phyloP scores from a whole-genome alignment of 1,284 basidiomycete genomes.

The Sporisorium graminicola region DNA sequence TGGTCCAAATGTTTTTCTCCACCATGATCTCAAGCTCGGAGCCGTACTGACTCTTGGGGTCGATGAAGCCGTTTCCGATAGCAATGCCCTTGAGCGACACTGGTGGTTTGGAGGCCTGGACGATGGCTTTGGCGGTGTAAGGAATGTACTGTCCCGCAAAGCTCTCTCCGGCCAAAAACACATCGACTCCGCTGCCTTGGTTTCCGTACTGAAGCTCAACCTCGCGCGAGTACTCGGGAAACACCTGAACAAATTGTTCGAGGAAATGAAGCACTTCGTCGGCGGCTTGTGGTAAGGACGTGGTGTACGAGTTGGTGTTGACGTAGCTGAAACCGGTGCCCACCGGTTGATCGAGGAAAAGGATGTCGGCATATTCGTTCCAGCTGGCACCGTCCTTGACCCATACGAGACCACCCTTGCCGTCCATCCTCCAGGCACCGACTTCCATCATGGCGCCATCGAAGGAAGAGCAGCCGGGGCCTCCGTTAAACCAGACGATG shows the following conservation, averaged over 20 bases:
- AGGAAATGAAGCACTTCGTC: slow-evolving; percentile 86
- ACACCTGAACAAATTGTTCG: slow-evolving; percentile 86
- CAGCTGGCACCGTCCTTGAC: slow-evolving; percentile 83
- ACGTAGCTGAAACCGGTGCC: slow-evolving; percentile 94
- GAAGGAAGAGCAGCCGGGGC: slow-evolving; percentile 95
- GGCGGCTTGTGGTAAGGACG: slow-evolving; percentile 77
- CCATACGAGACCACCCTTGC: slow-evolving; percentile 81
- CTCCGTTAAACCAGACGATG: slow-evolving; percentile 97
- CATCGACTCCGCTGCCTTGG: slow-evolving; percentile 80
- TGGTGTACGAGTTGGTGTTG: slow-evolving; percentile 85
- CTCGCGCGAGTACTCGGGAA: slow-evolving; percentile 81
- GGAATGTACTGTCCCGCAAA: slow-evolving; percentile 62
- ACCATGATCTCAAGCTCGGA: slow-evolving; percentile 89
- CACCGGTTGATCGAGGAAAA: slow-evolving; percentile 96
- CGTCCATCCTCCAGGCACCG: slow-evolving; percentile 84
- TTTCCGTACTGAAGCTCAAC: slow-evolving; percentile 46
- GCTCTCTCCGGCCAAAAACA: slow-evolving; percentile 26
- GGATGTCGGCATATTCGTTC: slow-evolving; percentile 98
- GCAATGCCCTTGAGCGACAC: slow-evolving; percentile 80
- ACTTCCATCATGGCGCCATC: slow-evolving; percentile 98
- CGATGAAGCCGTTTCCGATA: slow-evolving; percentile 98
- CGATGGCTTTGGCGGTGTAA: slow-evolving; percentile 79
- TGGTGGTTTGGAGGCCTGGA: slow-evolving; percentile 77
- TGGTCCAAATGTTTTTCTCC: slow-evolving; percentile 81
- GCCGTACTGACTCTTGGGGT: slow-evolving; percentile 87